Conservation (phyloP, 2,329 filamentous ascomycete genomes). For the Chrysosporium keratinophilum region DNA sequence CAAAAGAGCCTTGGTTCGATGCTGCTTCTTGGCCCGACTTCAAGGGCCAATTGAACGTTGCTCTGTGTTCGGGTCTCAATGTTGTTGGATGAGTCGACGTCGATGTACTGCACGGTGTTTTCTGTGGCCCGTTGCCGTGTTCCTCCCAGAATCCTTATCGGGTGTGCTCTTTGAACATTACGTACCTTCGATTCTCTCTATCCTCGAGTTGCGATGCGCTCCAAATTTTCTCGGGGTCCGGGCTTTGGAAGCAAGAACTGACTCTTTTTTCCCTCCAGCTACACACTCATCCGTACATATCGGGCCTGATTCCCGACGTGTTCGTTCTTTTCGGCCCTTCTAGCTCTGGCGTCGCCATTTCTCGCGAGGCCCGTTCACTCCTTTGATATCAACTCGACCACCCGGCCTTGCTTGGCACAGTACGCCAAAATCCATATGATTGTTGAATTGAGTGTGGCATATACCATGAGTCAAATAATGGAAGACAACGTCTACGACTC, state of each 20-base stretch:
- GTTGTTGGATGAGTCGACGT: background rate
- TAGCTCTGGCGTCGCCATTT: background rate
- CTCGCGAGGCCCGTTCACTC: background rate
- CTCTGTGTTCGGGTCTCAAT: background rate
- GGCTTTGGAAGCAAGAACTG: background rate
- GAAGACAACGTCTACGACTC: conserved; percentile 33
- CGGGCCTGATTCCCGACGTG: background rate
- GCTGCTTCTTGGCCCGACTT: conserved; percentile 1
- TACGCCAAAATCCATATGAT: background rate
- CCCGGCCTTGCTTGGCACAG: background rate
- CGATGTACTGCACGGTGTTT: background rate
- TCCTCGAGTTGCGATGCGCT: background rate
- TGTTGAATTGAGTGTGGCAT: background rate
- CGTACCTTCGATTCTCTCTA: background rate
- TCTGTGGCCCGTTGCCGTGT: conserved; percentile 1
- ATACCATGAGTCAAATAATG: conserved; percentile 22
- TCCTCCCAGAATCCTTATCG: background rate
- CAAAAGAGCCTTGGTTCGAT: background rate
- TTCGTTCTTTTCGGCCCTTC: background rate
- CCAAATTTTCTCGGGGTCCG: background rate
- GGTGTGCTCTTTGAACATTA: background rate
- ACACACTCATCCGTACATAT: background rate
- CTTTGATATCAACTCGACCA: background rate
- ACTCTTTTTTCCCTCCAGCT: conserved; percentile 1
- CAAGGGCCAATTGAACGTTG: background rate